Evolutionary conservation across 192 early-diverging fungal species (phyloP), one percentile per base, ranked within the genome.

Genomic region (Spizellomyces punctatus): DNA sequence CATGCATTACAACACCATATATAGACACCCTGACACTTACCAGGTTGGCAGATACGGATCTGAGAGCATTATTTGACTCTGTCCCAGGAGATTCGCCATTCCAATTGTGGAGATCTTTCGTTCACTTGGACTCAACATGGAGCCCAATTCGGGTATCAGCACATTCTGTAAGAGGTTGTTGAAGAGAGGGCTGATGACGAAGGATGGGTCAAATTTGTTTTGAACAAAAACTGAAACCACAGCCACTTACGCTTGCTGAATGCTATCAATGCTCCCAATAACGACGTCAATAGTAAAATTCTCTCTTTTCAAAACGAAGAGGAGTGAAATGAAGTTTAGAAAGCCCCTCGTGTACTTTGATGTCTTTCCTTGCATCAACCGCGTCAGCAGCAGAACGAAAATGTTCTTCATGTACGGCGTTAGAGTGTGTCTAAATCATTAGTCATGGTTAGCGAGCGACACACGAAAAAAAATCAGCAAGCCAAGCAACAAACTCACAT

Each of bases 71-170:
- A 77, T 78, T 16, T 82, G 69, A 46, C 80, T 85, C 41, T 84
- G 65, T 9, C 85, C 89, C 66, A 91, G 76, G 7, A 93, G 63
- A 42, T 84, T 87, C 7, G 83, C 82, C 77, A 95, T 65, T 16
- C 87, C 92, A 56, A 91, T 75, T 4, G 82, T 83, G 71, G 80
- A 83, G 3, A 85, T 79, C 71, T 90, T 89, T 27, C 90, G 80
- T 14, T 93, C 91, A 27, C 79, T 76, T 0, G 82, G 76, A 8
- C 82, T 80, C 46, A 80, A 66, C 52, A 90, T 65, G 66, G 85
- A 83, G 41, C 78, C 78, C 5, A 93, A 66, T 61, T 92, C 88
- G 16, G 88, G 85, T 47, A 95, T 76, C 46, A 93, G 69, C n/a
- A 92, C 76, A 4, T 78, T 77, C 62, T 80, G 80, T 63, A 91